Evolutionary conservation across 179 eudicot genomes (phyloP).

Genomic region (Spergularia azorica): DNA sequence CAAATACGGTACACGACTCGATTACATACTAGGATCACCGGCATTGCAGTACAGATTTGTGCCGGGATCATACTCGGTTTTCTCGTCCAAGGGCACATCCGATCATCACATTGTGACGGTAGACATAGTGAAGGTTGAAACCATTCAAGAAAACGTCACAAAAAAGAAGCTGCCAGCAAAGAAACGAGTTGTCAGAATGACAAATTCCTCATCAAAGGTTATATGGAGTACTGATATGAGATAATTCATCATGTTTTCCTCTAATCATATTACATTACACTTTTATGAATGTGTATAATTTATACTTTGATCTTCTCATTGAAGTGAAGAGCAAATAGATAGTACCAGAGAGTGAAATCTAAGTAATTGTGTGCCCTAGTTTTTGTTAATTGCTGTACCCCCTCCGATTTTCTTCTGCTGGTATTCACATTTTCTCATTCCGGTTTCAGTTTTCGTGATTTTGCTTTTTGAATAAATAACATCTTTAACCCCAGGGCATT

Average conservation of each 20-base stretch:
- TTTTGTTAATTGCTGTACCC: no score
- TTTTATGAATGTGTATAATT: not conserved
- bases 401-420: no score
- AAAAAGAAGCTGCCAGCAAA: constrained; percentile 44
- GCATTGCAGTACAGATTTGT: constrained; percentile 66
- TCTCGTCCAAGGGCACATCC: constrained; percentile 91
- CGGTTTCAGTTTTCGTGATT: no score
- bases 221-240: constrained; percentile 55
- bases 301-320: no score
- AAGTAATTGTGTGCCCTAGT: no score
- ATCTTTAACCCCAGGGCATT: no score
- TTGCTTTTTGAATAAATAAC: no score
- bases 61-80: constrained; percentile 91
- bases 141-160: constrained; percentile 35
- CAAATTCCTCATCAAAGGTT: constrained; percentile 50
- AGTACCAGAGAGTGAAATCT: no score
- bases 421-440: no score
- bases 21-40: constrained; percentile 72
- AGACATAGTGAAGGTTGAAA: constrained; percentile 52
- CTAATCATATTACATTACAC: not conserved
- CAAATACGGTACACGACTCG: constrained; percentile 89
- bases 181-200: constrained; percentile 54
- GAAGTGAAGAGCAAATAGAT: no score
- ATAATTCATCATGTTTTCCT: constrained; percentile 6
- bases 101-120: constrained; percentile 96